phyloP scores from a whole-genome alignment of 345 rosid genomes.

The Cochlearia excelsa region DNA sequence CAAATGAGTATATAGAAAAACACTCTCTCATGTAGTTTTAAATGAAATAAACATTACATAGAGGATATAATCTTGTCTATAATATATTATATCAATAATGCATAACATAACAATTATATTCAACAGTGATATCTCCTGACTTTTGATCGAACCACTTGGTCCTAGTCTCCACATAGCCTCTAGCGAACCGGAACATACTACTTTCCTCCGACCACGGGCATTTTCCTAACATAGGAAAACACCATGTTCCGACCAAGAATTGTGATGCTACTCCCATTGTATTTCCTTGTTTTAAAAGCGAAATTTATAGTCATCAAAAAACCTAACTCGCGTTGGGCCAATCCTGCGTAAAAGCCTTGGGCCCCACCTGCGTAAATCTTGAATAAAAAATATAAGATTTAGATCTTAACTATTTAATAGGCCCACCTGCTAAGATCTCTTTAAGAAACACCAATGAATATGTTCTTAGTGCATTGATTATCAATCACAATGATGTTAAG shows the following conservation, averaged over 20 bases:
- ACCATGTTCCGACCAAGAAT: conserved; percentile 43
- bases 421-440: no score
- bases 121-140: conserved; percentile 31
- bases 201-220: conserved; percentile 60
- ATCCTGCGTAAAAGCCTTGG: conserved; percentile 40
- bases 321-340: conserved; percentile 35
- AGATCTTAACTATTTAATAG: no score
- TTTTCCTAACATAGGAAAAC: conserved; percentile 37
- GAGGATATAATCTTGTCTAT: no score
- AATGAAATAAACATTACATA: no score
- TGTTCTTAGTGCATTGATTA: no score
- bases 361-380: conserved; percentile 41
- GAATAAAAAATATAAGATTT: no score
- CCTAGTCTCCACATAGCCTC: conserved; percentile 48
- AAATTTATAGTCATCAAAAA: conserved; percentile 44
- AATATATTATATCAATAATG: no score
- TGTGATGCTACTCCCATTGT: conserved; percentile 40
- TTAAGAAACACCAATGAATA: no score
- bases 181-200: conserved; percentile 52
- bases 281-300: conserved; percentile 38
- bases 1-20: no score
- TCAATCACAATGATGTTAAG: no score
- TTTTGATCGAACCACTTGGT: conserved; percentile 25
- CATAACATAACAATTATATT: no score
- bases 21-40: no score